Conservation (phyloP, 2,329 filamentous ascomycete species). For the Ascochyta pisi region DNA sequence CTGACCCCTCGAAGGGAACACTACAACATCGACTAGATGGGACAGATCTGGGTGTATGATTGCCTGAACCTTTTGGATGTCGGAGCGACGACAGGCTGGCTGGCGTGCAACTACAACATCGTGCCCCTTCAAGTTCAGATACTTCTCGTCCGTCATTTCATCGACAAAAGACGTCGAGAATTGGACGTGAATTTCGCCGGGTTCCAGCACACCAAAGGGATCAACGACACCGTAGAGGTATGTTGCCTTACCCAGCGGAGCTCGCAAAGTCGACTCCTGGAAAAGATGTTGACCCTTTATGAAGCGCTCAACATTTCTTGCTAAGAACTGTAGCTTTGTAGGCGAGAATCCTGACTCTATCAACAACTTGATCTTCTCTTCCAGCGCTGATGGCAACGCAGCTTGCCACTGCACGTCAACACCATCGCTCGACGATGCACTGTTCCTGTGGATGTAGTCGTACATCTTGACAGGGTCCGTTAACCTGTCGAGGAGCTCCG, state of each 20-base stretch:
- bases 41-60: conserved; percentile 65
- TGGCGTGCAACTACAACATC: conserved; percentile 73
- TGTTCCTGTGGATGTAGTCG: conserved; percentile 49
- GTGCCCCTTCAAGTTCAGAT: conserved; percentile 61
- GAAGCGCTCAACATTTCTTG: conserved; percentile 56
- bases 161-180: conserved; percentile 69
- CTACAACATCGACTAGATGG: conserved; percentile 76
- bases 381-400: conserved; percentile 28
- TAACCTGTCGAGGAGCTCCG: conserved; percentile 60
- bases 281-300: conserved; percentile 61
- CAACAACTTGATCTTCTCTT: conserved; percentile 40
- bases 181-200: conserved; percentile 71
- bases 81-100: conserved; percentile 72
- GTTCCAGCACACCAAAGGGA: conserved; percentile 65
- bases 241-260: conserved; percentile 67
- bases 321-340: conserved; percentile 56
- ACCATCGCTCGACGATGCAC: conserved; percentile 36
- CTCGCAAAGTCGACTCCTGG: conserved; percentile 64
- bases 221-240: conserved; percentile 73
- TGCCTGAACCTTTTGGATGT: conserved; percentile 69
- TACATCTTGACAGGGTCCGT: conserved; percentile 62
- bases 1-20: conserved; percentile 73
- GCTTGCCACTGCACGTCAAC: conserved; percentile 31
- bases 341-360: conserved; percentile 64
- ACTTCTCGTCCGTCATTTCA: conserved; percentile 60